phyloP scores from a whole-genome alignment of 805 yeast species.

The Naumovozyma dairenensis region DNA sequence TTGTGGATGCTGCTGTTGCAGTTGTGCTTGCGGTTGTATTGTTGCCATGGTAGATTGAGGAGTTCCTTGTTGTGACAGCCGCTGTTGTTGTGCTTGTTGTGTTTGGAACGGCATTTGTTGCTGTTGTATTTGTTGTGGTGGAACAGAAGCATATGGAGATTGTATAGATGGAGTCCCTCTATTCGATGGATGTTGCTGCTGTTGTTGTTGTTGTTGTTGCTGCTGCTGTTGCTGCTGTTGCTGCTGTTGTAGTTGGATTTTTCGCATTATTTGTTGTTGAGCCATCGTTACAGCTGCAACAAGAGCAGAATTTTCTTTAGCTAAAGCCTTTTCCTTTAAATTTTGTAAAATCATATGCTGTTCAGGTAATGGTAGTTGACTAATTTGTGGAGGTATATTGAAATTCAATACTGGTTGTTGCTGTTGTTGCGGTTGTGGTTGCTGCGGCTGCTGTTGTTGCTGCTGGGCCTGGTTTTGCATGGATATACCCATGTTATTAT shows the following conservation, averaged over 20 bases:
- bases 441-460: constrained; percentile 7
- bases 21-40: constrained; percentile 16
- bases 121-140: constrained; percentile 7
- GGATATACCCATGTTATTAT: constrained; percentile 1
- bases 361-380: constrained; percentile 25
- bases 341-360: constrained; percentile 25
- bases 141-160: constrained; percentile 6
- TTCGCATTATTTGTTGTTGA: constrained; percentile 25
- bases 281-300: constrained; percentile 24
- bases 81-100: constrained; percentile 7
- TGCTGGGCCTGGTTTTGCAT: constrained; percentile 7
- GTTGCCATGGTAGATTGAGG: constrained; percentile 10
- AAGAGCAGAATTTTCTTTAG: constrained; percentile 24
- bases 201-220: constrained; percentile 5
- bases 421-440: constrained; percentile 4
- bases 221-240: constrained; percentile 5
- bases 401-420: constrained; percentile 9
- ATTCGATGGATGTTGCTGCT: constrained; percentile 4
- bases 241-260: constrained; percentile 15
- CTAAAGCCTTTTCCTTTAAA: constrained; percentile 27
- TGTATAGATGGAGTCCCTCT: constrained; percentile 6
- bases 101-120: constrained; percentile 6
- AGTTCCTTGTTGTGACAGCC: constrained; percentile 4
- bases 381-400: constrained; percentile 28
- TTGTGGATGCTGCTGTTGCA: constrained; percentile 8